phyloP scores from a whole-genome alignment of 805 yeast genomes.

The Isabelozyma heimii region DNA sequence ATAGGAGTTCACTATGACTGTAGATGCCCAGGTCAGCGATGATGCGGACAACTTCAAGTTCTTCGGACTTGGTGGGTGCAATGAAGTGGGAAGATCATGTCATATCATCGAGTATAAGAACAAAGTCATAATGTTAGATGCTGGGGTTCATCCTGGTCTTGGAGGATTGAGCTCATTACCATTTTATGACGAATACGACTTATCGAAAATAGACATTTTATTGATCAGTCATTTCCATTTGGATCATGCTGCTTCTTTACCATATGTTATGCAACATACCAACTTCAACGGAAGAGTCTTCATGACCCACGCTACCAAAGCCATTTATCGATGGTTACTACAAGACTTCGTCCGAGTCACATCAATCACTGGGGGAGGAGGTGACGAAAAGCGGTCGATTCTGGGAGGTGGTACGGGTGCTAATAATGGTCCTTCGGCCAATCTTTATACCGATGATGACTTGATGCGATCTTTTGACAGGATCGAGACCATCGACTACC shows the following conservation, averaged over 20 bases:
- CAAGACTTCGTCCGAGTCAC: slow-evolving; percentile 94
- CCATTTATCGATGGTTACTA: slow-evolving; percentile 92
- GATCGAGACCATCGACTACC: slow-evolving; percentile 93
- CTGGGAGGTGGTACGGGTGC: slow-evolving; percentile 8
- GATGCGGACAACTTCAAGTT: slow-evolving; percentile 53
- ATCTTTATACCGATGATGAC: slow-evolving; percentile 87
- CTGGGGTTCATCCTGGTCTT: slow-evolving; percentile 97
- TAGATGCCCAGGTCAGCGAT: slow-evolving; percentile 15
- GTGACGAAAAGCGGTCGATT: slow-evolving; percentile 33
- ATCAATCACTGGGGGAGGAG: slow-evolving; percentile 45
- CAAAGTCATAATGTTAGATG: slow-evolving; percentile 93
- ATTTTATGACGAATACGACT: slow-evolving; percentile 91
- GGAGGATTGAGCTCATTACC: slow-evolving; percentile 90
- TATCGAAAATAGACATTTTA: slow-evolving; percentile 80
- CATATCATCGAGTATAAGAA: slow-evolving; percentile 91
- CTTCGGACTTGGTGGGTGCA: slow-evolving; percentile 95
- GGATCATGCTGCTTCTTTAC: slow-evolving; percentile 97
- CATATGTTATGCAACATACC: slow-evolving; percentile 97
- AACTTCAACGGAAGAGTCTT: slow-evolving; percentile 92
- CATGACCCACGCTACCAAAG: slow-evolving; percentile 99
- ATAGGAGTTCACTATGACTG: slow-evolving; percentile 6
- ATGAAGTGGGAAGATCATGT: slow-evolving; percentile 96
- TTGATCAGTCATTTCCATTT: slow-evolving; percentile 93
- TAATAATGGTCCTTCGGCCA: slow-evolving; percentile 27
- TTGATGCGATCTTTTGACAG: slow-evolving; percentile 80